Base-by-base conservation (phyloP, 352 stramenopile genomes). In the Vaucheria bursata region DNA sequence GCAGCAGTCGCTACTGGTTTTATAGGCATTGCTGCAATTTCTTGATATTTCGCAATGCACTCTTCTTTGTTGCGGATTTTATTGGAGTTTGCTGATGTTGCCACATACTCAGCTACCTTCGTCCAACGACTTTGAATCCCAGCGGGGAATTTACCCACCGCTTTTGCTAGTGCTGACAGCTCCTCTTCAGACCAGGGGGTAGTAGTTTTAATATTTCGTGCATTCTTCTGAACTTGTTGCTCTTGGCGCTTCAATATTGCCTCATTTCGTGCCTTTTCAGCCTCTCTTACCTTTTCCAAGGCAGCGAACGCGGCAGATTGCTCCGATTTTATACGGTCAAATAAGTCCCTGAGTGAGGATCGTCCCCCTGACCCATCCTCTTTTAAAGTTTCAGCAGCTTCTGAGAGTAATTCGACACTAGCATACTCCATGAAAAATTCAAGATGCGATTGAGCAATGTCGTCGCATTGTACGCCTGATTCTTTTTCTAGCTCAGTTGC, bases 11-110 rank as follows among this genome's bases (percentile, higher is more conserved):
- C 71, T 31, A 78, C 68, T 12, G 84, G 77, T 25, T 59, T 59
- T 12, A 59, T 25, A 25, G 45, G 45, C 45, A 59, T 59, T 25
- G 45, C 45, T 25, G 45, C 45, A 25, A 89, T 67, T 67, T 87
- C 79, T 71, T 93, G 90, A 79, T 88, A 92, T 70, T 91, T 86
- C 65, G 88, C 86, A 73, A 93, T 92, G 81, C 90, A 94, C 40
- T 94, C 89, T 73, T 93, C 88, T 80, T 91, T 92, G 25, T 79
- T 89, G 70, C 89, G 85, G n/a, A 87, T 87, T 38, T n/a, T n/a
- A n/a, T n/a, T n/a, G n/a, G n/a, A n/a, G n/a, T n/a, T n/a, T n/a
- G n/a, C n/a, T n/a, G n/a, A 85, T 74, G 6, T 88, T 71, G 92
- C 93, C 40, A 95, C 84, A 69, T 90, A 93, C 6, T 87, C 71